Evolutionary conservation across 768 basidiomycete genomes (phyloP).

Genomic region (Hygrocybe punicea): DNA sequence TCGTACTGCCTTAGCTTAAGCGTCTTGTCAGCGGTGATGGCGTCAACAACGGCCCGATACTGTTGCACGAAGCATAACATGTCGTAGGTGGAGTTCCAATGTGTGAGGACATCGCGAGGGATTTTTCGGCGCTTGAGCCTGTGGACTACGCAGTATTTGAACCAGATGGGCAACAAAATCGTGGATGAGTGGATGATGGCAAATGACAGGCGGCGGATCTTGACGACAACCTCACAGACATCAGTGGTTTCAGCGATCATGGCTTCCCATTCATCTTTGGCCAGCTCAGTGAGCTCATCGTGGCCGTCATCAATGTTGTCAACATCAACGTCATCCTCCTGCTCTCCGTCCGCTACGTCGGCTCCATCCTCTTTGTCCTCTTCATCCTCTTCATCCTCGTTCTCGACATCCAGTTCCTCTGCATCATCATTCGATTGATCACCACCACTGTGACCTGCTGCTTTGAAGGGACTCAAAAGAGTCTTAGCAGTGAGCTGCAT

Average conservation of each 20-base stretch:
- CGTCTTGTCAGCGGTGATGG: too few relatives aligned
- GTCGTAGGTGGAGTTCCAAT: too few relatives aligned
- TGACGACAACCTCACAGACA: neutral
- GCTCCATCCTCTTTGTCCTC: neutral
- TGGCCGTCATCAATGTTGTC: neutral
- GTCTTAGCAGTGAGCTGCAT: conserved; percentile 37
- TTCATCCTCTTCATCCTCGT: conserved; percentile 8
- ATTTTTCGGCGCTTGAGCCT: too few relatives aligned
- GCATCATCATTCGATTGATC: neutral
- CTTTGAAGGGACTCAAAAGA: conserved; percentile 33
- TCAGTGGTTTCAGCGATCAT: neutral
- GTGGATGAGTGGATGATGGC: neutral
- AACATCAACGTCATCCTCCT: neutral
- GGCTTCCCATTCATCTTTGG: neutral
- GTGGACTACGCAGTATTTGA: too few relatives aligned
- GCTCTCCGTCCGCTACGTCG: too few relatives aligned
- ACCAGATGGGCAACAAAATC: too few relatives aligned
- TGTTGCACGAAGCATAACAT: too few relatives aligned
- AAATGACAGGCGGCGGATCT: neutral
- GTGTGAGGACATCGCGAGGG: too few relatives aligned
- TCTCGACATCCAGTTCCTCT: neutral
- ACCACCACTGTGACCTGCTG: conserved; percentile 2
- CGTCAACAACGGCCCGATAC: too few relatives aligned
- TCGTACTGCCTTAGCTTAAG: too few relatives aligned
- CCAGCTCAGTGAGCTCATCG: conserved; percentile 2